Base-by-base conservation (phyloP, 768 basidiomycete species). In the Suillus luteus region DNA sequence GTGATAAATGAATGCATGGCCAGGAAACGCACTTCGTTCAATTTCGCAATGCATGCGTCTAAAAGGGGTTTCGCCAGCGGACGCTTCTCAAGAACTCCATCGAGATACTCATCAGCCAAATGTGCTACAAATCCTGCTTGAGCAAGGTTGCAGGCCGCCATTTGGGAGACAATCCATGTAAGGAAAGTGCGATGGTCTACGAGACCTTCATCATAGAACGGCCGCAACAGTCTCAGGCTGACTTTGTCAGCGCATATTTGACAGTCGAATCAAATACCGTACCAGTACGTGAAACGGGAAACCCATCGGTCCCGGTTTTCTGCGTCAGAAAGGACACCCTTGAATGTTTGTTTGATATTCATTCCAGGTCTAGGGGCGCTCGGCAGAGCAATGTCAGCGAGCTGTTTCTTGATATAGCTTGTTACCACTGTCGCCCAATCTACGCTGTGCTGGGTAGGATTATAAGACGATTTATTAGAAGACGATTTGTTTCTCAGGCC, bases 381-480 rank as follows among this genome's bases (percentile, higher is more conserved):
- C 2, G 93, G 93, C 33, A 95, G 79, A 12, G 85, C 85, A 62
- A 95, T 93, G 33, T 93, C 91, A 6, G 80, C 80, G 11, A 95
- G 78, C 68, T 92, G 92, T 69, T 93, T 94, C 79, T 90, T 92
- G 76, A 95, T 78, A 70, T 93, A 91, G 59, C 86, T 82, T 0
- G 90, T 92, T 38, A 95, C 84, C 9, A 92, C 83, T 69, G 86
- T 90, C 2, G 93, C 88, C 91, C 92, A 93, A 63, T 95, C 92
- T 17, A 90, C 75, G 66, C 92, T 93, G 71, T 95, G 93, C 68
- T 91, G 91, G 6, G 83, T 88, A 1, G 92, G 91, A 68, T 91
- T 88, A 73, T 91, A 93, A n/a, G 83, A 74, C 4, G 91, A 89
- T 70, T 90, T 91, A 67, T 92, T 90, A n/a, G n/a, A 93, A n/a